phyloP scores from a whole-genome alignment of 2,329 filamentous ascomycete species.

The Claviceps capensis region DNA sequence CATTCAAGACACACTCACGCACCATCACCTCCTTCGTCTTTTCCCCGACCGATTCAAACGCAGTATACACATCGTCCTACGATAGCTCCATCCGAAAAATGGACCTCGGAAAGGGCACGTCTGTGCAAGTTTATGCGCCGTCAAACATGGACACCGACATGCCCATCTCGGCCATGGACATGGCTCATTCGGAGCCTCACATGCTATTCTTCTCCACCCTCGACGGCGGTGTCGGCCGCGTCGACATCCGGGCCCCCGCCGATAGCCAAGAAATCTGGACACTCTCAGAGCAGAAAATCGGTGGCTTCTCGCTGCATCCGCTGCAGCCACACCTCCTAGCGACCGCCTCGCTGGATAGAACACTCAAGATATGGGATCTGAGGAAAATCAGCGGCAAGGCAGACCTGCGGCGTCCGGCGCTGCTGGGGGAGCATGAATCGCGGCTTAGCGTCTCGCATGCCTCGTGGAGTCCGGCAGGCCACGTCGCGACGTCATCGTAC shows the following conservation, averaged over 20 bases:
- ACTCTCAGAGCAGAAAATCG: slow-evolving; percentile 85
- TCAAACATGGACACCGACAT: slow-evolving; percentile 54
- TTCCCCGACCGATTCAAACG: slow-evolving; percentile 56
- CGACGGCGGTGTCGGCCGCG: slow-evolving; percentile 63
- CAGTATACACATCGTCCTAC: slow-evolving; percentile 76
- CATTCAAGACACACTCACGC: slow-evolving; percentile 77
- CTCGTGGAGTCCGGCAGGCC: slow-evolving; percentile 72
- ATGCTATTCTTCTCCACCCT: slow-evolving; percentile 79
- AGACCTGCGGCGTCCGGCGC: slow-evolving; percentile 45
- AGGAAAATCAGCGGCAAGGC: slow-evolving; percentile 59
- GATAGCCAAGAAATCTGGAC: slow-evolving; percentile 52
- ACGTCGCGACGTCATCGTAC: slow-evolving; percentile 84
- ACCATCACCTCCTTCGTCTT: slow-evolving; percentile 82
- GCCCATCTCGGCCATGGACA: slow-evolving; percentile 73
- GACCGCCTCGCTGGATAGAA: slow-evolving; percentile 81
- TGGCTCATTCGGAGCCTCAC: slow-evolving; percentile 56
- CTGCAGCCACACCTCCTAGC: slow-evolving; percentile 68
- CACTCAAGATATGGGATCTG: slow-evolving; percentile 83
- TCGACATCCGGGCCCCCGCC: slow-evolving; percentile 56
- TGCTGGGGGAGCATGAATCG: slow-evolving; percentile 72
- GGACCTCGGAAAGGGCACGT: slow-evolving; percentile 67
- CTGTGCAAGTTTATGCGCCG: slow-evolving; percentile 71
- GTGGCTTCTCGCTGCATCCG: slow-evolving; percentile 79
- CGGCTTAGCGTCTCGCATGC: slow-evolving; percentile 83
- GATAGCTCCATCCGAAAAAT: slow-evolving; percentile 83